A percentile compares a stretch with the other conserved stretches of the same genome.
phyloP scores from a whole-genome alignment of 2,329 filamentous ascomycete genomes.

The Penicillium sp. region DNA sequence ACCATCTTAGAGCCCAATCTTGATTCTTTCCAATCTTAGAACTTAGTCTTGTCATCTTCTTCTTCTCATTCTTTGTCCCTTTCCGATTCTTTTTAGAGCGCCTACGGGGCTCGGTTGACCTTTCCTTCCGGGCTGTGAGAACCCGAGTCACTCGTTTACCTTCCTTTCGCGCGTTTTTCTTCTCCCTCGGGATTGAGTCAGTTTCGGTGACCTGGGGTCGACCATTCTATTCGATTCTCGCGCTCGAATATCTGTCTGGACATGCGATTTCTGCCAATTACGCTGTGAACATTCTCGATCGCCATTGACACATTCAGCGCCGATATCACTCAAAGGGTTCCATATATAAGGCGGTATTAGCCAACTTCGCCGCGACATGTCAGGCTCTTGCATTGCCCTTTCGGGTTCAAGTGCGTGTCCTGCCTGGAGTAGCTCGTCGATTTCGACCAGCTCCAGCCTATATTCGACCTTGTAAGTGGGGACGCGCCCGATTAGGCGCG shows the following conservation, averaged over 20 bases:
- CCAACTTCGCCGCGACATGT: conserved; percentile 34
- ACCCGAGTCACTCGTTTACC: conserved; percentile 25
- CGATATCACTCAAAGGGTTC: background rate
- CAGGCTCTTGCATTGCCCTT: conserved; percentile 63
- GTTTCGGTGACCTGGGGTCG: conserved; percentile 15
- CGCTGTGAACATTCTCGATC: conserved; percentile 3
- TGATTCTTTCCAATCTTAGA: conserved; percentile 12
- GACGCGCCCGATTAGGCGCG: conserved; percentile 26
- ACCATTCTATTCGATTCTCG: conserved; percentile 1
- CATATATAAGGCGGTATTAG: conserved; percentile 1
- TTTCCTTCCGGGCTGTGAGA: conserved; percentile 21
- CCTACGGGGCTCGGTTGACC: conserved; percentile 25
- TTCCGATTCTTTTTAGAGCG: conserved; percentile 15
- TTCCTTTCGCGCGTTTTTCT: conserved; percentile 16
- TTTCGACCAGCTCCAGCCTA: conserved; percentile 63
- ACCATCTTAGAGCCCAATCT: conserved; percentile 9
- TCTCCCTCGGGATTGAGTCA: conserved; percentile 12
- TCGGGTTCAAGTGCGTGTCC: conserved; percentile 67
- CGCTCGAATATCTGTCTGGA: conserved; percentile 6
- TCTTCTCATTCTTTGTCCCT: conserved; percentile 9
- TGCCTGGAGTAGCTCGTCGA: conserved; percentile 69
- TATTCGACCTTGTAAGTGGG: conserved; percentile 63
- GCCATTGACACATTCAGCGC: conserved; percentile 24
- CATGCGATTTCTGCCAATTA: conserved; percentile 11
- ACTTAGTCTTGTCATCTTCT: conserved; percentile 17